Evolutionary conservation across 163 green algal species (phyloP).

Genomic region (Chlorella variabilis): DNA sequence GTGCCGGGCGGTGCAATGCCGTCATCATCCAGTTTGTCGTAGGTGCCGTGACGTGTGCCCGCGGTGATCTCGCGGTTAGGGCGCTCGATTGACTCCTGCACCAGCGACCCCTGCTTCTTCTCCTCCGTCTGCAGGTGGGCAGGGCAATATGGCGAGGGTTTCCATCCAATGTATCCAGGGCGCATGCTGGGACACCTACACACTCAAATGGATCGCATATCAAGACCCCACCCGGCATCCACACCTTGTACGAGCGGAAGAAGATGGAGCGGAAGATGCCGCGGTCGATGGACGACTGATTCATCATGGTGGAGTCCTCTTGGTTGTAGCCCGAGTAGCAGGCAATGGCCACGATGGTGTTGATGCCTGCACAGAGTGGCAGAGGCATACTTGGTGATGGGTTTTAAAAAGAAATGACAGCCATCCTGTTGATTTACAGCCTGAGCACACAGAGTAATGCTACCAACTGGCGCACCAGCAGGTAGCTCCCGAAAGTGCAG

Average conservation of each 20-base stretch:
- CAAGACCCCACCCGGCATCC: not conserved
- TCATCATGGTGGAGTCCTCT: constrained; percentile 99
- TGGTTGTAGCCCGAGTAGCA: constrained; percentile 99
- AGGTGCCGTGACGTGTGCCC: constrained; percentile 87
- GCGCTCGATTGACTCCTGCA: constrained; percentile 90
- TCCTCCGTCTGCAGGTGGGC: constrained; percentile 86
- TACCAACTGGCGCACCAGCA: too few species aligned
- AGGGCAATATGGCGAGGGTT: too few species aligned
- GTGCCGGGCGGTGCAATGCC: constrained; percentile 87
- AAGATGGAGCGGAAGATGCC: constrained; percentile 98
- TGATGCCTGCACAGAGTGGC: constrained; percentile 72
- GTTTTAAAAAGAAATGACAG: too few species aligned
- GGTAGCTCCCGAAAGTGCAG: constrained; percentile 89
- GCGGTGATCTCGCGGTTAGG: constrained; percentile 75
- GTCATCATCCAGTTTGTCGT: constrained; percentile 99
- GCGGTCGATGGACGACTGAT: constrained; percentile 95
- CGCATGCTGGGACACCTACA: not conserved
- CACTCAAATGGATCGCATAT: too few species aligned
- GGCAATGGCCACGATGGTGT: constrained; percentile 96
- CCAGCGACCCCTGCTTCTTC: constrained; percentile 85
- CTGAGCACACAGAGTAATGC: too few species aligned
- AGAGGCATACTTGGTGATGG: too few species aligned
- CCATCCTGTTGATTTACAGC: too few species aligned
- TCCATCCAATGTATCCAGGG: not conserved
- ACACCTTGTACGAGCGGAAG: constrained; percentile 89